Evolutionary conservation across 2,329 filamentous ascomycete species (phyloP).

Genomic region (Colletotrichum camelliae): DNA sequence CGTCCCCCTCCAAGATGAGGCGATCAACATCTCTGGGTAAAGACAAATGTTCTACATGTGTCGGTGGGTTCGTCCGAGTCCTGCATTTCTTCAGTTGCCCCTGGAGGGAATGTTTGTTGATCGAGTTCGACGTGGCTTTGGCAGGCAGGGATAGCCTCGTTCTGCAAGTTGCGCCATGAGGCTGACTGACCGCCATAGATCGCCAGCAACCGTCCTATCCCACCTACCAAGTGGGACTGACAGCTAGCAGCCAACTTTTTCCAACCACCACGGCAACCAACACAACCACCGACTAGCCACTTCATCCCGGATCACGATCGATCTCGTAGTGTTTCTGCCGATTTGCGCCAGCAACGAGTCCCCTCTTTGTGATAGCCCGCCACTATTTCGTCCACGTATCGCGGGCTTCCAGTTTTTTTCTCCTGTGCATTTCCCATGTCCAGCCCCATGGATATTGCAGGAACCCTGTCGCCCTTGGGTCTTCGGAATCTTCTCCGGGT

Average conservation of each 20-base stretch:
- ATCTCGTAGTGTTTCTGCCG: background rate
- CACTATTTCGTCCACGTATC: slow-evolving; percentile 4
- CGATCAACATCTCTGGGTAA: background rate
- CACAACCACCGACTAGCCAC: background rate
- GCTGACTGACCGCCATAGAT: slow-evolving; percentile 26
- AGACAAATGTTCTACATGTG: background rate
- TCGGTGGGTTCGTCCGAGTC: background rate
- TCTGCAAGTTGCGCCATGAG: slow-evolving; percentile 6
- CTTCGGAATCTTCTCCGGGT: background rate
- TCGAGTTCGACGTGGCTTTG: slow-evolving; percentile 19
- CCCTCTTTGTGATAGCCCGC: background rate
- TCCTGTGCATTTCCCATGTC: background rate
- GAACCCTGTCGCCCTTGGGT: background rate
- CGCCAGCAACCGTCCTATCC: slow-evolving; percentile 11
- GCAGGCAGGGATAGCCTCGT: slow-evolving; percentile 25
- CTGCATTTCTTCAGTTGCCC: slow-evolving; percentile 17
- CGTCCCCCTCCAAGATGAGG: background rate
- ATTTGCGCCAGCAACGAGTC: background rate
- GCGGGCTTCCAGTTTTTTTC: background rate
- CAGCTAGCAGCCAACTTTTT: slow-evolving; percentile 12
- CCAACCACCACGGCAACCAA: background rate
- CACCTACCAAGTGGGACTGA: slow-evolving; percentile 13
- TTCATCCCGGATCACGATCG: background rate
- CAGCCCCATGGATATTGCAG: background rate
- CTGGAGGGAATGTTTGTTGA: slow-evolving; percentile 12